These are phyloP conservation scores for Ogataea zsoltii DNA, from an alignment of 805 yeast species.

Conservation along the genomic window DNA sequence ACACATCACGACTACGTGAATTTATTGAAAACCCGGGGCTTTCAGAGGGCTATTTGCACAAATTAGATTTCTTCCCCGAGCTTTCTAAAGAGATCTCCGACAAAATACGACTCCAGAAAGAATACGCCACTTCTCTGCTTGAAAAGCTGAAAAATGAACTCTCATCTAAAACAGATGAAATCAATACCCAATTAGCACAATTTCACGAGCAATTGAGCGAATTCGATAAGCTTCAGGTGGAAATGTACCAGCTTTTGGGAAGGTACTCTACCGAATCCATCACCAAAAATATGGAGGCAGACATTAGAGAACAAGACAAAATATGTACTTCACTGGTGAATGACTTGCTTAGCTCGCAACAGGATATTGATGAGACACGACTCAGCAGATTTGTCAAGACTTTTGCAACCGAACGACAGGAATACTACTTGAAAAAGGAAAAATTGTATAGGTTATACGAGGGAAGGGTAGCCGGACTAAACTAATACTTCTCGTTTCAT, in stretches of 20 bases:
- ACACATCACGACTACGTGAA: slow-evolving; percentile 23
- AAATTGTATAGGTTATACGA: slow-evolving; percentile 48
- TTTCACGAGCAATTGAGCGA: slow-evolving; percentile 21
- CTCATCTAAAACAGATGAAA: slow-evolving; percentile 16
- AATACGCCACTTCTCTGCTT: slow-evolving; percentile 28
- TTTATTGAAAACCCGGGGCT: slow-evolving; percentile 18
- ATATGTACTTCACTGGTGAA: slow-evolving; percentile 15
- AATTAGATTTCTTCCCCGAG: slow-evolving; percentile 14
- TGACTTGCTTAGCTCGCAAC: slow-evolving; percentile 17
- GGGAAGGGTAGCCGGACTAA: slow-evolving; percentile 37
- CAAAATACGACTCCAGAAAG: slow-evolving; percentile 40
- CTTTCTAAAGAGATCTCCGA: slow-evolving; percentile 24
- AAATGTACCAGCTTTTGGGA: slow-evolving; percentile 32
- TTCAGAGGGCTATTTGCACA: slow-evolving; percentile 21
- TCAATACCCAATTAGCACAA: slow-evolving; percentile 27
- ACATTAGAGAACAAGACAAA: slow-evolving; percentile 31
- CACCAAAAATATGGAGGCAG: slow-evolving; percentile 35
- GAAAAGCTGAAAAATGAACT: slow-evolving; percentile 16
- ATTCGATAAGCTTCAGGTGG: slow-evolving; percentile 27
- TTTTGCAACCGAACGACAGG: slow-evolving; percentile 43
- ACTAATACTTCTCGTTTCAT: neutral
- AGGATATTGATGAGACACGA: slow-evolving; percentile 29
- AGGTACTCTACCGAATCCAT: slow-evolving; percentile 36
- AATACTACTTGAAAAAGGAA: slow-evolving; percentile 47
- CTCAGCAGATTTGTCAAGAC: slow-evolving; percentile 39